Evolutionary conservation across 2,329 filamentous ascomycete genomes (phyloP).

Genomic region (Aureobasidium melanogenum): DNA sequence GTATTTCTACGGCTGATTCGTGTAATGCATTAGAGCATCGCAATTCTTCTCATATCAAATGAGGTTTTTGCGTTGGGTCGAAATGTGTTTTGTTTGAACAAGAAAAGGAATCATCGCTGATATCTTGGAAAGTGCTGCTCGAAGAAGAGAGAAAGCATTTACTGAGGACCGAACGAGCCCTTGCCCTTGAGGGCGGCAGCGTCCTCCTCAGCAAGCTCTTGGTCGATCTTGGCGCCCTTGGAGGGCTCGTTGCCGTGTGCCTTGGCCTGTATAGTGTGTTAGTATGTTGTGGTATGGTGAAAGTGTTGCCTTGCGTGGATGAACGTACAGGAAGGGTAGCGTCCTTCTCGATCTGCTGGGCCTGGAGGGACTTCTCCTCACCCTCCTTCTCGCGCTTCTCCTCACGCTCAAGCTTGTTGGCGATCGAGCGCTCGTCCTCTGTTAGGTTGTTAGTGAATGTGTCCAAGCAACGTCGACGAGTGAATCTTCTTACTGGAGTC

Average conservation of each 20-base stretch:
- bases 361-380: constrained; percentile 29
- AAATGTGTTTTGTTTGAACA: constrained; percentile 6
- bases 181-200: constrained; percentile 56
- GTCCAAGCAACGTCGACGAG: background rate
- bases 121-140: background rate
- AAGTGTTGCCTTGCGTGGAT: background rate
- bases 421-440: constrained; percentile 65
- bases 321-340: constrained; percentile 40
- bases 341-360: constrained; percentile 44
- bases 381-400: constrained; percentile 43
- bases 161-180: constrained; percentile 33
- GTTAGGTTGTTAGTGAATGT: constrained; percentile 9
- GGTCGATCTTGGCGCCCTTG: constrained; percentile 62
- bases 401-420: constrained; percentile 61
- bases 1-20: constrained; percentile 10
- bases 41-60: constrained; percentile 2
- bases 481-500: constrained; percentile 57
- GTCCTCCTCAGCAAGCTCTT: constrained; percentile 59
- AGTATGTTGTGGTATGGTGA: background rate
- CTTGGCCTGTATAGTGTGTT: constrained; percentile 40
- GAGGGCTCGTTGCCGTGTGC: constrained; percentile 66
- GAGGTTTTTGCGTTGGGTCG: constrained; percentile 3
- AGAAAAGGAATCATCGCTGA: constrained; percentile 8
- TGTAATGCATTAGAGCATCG: constrained; percentile 9
- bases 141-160: constrained; percentile 10